A percentile compares a stretch with the other conserved stretches of the same genome.
Evolutionary conservation across 2,329 filamentous ascomycete genomes (phyloP).

Genomic region (Ceratocystis variospora): DNA sequence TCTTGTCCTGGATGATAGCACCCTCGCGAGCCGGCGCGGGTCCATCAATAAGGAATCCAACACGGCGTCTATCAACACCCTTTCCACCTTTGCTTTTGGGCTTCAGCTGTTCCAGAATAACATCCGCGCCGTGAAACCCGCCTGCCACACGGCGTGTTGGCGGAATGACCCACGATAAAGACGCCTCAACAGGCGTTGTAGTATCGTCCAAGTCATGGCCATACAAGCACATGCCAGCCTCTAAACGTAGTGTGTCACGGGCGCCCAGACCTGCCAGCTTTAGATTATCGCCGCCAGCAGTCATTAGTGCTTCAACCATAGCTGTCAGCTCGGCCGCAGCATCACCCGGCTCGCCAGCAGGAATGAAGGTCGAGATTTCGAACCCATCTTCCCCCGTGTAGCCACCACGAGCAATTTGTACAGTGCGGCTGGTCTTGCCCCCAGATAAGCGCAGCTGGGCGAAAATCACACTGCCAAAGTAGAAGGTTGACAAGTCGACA

Average conservation of each 20-base stretch:
- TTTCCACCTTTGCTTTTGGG: constrained; percentile 56
- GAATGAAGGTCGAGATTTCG: constrained; percentile 65
- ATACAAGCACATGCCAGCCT: constrained; percentile 98
- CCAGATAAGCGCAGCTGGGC: constrained; percentile 50
- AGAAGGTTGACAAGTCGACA: constrained; percentile 50
- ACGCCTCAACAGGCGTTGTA: constrained; percentile 46
- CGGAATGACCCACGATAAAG: constrained; percentile 64
- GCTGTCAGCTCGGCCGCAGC: constrained; percentile 40
- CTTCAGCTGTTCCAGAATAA: constrained; percentile 63
- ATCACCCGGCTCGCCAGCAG: constrained; percentile 39
- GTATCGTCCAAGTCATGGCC: constrained; percentile 87
- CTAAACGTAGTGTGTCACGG: constrained; percentile 79
- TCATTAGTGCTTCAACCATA: constrained; percentile 52
- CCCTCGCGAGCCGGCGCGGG: constrained; percentile 75
- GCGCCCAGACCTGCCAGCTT: constrained; percentile 80
- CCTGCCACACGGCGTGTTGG: constrained; percentile 54
- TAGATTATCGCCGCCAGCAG: constrained; percentile 47
- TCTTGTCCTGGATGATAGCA: constrained; percentile 55
- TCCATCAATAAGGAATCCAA: constrained; percentile 72
- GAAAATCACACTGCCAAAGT: constrained; percentile 65
- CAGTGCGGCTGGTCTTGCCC: constrained; percentile 30
- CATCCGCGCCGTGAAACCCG: constrained; percentile 73
- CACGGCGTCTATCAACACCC: constrained; percentile 56
- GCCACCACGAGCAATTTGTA: constrained; percentile 69
- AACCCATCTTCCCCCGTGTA: constrained; percentile 99